Conservation (phyloP, 2,329 filamentous ascomycete genomes). For the Davidsoniella eucalypti region DNA sequence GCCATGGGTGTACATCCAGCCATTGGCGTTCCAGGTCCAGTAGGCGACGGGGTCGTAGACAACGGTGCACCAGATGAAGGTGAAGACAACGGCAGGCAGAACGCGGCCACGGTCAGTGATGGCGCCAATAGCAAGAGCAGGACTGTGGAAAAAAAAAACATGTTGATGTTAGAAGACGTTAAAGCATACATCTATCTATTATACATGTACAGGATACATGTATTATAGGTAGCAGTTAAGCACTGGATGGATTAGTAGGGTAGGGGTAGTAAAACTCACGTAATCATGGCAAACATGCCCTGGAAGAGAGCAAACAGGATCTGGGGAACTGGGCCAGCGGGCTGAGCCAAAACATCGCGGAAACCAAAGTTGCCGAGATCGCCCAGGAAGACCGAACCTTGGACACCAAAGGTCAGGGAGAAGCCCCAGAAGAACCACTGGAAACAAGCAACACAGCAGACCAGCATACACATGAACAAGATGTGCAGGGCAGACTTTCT, state of each 20-base stretch:
- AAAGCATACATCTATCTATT: too few relatives aligned
- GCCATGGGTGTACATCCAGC: slow-evolving; percentile 53
- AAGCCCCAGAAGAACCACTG: slow-evolving; percentile 98
- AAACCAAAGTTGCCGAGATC: slow-evolving; percentile 70
- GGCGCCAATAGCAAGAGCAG: slow-evolving; percentile 42
- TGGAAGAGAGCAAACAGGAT: slow-evolving; percentile 74
- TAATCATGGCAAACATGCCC: slow-evolving; percentile 80
- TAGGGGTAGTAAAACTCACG: slow-evolving; percentile 24
- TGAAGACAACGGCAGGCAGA: slow-evolving; percentile 44
- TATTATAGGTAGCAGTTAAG: too few relatives aligned
- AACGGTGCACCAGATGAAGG: slow-evolving; percentile 57
- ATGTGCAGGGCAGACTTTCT: slow-evolving; percentile 79
- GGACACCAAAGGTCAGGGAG: slow-evolving; percentile 69
- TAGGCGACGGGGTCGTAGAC: slow-evolving; percentile 61
- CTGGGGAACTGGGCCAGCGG: slow-evolving; percentile 57
- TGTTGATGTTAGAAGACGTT: too few relatives aligned
- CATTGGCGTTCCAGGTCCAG: slow-evolving; percentile 62
- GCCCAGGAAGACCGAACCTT: slow-evolving; percentile 62
- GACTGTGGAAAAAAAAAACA: slow-evolving; percentile 21
- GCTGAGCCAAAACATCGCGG: slow-evolving; percentile 57
- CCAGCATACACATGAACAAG: slow-evolving; percentile 73
- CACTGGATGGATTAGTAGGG: background rate
- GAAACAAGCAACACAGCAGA: slow-evolving; percentile 63
- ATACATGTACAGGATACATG: too few relatives aligned
- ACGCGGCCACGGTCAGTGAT: slow-evolving; percentile 45